These are phyloP conservation scores for Ustilago trichophora DNA, from an alignment of 1,284 basidiomycete genomes.

Conservation along the genomic window DNA sequence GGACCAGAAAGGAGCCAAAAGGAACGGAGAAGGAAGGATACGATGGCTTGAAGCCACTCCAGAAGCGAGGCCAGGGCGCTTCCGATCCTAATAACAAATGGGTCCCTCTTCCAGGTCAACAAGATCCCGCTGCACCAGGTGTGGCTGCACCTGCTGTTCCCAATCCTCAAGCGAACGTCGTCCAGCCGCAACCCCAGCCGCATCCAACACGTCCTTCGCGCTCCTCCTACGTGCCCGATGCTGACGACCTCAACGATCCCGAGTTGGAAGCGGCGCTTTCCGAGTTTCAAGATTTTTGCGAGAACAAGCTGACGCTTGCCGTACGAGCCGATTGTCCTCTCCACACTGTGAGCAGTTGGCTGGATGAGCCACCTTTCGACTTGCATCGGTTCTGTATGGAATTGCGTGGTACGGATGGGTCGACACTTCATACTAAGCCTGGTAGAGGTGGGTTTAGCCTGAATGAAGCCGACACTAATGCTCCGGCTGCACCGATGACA, in stretches of 20 bases:
- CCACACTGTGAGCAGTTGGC: slow-evolving; percentile 27
- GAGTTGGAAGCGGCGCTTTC: slow-evolving; percentile 21
- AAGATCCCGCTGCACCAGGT: no score
- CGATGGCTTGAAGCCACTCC: not conserved
- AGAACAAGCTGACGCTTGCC: slow-evolving; percentile 37
- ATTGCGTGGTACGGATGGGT: slow-evolving; percentile 4
- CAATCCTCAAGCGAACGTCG: no score
- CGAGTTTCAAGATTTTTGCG: slow-evolving; percentile 45
- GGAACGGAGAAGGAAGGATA: not conserved
- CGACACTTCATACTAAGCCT: slow-evolving; percentile 5
- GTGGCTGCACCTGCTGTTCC: no score
- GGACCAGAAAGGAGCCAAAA: no score
- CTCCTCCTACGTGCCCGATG: no score
- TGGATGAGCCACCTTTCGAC: slow-evolving; percentile 41
- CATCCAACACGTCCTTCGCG: no score
- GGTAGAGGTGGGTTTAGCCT: no score
- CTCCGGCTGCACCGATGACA: no score
- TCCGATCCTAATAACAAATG: slow-evolving; percentile 2
- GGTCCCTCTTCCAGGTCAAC: no score
- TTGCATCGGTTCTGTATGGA: slow-evolving; percentile 35
- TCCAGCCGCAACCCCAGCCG: no score
- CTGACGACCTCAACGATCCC: slow-evolving; percentile 4
- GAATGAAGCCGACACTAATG: no score
- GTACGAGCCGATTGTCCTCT: slow-evolving; percentile 43
- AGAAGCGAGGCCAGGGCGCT: not conserved